A percentile compares a stretch with the other conserved stretches of the same genome.
phyloP scores from a whole-genome alignment of 106 monocot genomes.

The Dioscorea alata region DNA sequence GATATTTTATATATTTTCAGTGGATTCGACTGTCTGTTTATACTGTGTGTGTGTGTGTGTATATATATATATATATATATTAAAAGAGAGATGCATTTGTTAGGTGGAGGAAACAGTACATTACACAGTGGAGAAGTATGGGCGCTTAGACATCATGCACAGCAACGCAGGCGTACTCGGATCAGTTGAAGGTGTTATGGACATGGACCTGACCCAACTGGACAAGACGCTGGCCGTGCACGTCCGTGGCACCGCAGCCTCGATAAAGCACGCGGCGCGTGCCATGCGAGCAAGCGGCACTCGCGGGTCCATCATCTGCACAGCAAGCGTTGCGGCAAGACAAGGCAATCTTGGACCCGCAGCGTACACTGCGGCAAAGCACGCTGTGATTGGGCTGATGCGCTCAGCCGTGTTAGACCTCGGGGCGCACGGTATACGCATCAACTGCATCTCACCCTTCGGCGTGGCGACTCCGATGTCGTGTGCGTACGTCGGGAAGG shows the following conservation, averaged over 20 bases:
- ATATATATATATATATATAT: no score
- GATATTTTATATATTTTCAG: no score
- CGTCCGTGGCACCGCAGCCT: slow-evolving; percentile 16
- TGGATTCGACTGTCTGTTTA: no score
- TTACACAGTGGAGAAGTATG: slow-evolving; percentile 6
- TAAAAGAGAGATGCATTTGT: no score
- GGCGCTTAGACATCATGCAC: slow-evolving; percentile 35
- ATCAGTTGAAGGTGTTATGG: slow-evolving; percentile 4
- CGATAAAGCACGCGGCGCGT: slow-evolving; percentile 32
- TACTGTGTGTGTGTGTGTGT: no score
- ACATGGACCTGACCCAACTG: slow-evolving; percentile 18
- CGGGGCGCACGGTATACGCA: slow-evolving; percentile 29
- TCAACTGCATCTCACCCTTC: slow-evolving; percentile 39
- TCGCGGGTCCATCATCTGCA: slow-evolving; percentile 29
- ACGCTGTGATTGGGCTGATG: slow-evolving; percentile 34
- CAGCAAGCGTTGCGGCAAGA: slow-evolving; percentile 22
- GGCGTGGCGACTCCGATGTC: slow-evolving; percentile 26
- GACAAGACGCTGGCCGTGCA: slow-evolving; percentile 33
- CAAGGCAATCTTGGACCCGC: slow-evolving; percentile 15
- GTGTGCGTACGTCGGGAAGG: neutral
- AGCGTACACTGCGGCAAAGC: slow-evolving; percentile 37
- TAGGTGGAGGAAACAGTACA: no score
- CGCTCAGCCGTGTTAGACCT: slow-evolving; percentile 25
- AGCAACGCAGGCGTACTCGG: slow-evolving; percentile 33
- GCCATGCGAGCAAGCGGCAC: slow-evolving; percentile 22